Evolutionary conservation across 352 stramenopile species (phyloP).

Genomic region (Globisporangium nagaii): DNA sequence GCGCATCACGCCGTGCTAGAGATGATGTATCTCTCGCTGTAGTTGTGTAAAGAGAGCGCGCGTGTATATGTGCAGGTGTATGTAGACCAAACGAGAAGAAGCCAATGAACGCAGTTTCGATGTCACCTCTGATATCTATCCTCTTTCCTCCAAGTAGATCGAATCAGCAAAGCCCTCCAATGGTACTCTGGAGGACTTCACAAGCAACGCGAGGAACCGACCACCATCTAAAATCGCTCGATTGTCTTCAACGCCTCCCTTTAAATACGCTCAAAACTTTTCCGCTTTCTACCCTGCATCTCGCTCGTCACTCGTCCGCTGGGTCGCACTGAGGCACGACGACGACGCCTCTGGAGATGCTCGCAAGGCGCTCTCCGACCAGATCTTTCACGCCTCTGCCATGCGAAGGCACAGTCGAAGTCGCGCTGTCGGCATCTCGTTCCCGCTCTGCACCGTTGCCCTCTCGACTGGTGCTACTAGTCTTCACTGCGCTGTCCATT

Average conservation of each 20-base stretch:
- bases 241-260: background rate
- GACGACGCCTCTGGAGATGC: background rate
- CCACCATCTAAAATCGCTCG: too few species aligned
- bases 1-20: slow-evolving; percentile 41
- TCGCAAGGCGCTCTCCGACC: background rate
- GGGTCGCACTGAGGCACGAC: background rate
- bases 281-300: background rate
- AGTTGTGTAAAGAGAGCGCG: background rate
- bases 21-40: background rate
- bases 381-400: background rate
- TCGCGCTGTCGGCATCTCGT: too few species aligned
- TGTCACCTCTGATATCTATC: too few species aligned
- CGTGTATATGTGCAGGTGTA: too few species aligned
- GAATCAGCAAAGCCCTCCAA: too few species aligned
- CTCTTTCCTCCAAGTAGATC: too few species aligned
- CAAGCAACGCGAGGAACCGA: too few species aligned
- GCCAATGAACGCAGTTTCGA: too few species aligned
- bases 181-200: too few species aligned
- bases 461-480: background rate
- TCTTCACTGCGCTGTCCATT: background rate
- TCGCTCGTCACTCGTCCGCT: background rate
- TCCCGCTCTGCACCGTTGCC: background rate
- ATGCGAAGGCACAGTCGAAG: too few species aligned
- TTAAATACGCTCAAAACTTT: slow-evolving; percentile 7
- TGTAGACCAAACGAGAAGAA: background rate